phyloP scores from a whole-genome alignment of 2,329 filamentous ascomycete genomes.

The Aspergillus ibericus region DNA sequence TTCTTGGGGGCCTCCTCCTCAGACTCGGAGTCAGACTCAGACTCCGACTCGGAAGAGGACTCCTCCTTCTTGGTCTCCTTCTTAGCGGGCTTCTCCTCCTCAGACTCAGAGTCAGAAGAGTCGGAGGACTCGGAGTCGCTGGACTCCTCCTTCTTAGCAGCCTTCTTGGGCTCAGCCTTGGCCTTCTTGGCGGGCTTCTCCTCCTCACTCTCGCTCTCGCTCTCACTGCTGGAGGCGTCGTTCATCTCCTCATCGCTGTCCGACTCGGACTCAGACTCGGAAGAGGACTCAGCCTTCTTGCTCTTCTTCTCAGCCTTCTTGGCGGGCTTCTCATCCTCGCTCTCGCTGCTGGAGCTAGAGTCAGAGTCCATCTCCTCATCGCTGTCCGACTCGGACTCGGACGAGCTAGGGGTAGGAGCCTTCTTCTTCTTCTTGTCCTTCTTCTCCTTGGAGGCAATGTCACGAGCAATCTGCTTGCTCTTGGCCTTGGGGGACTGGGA shows the following conservation, averaged over 20 bases:
- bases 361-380: slow-evolving; percentile 32
- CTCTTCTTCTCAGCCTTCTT: slow-evolving; percentile 29
- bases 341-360: slow-evolving; percentile 34
- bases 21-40: slow-evolving; percentile 19
- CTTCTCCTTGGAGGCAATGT: slow-evolving; percentile 41
- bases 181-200: slow-evolving; percentile 37
- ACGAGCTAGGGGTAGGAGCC: slow-evolving; percentile 38
- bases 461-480: slow-evolving; percentile 47
- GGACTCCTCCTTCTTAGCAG: slow-evolving; percentile 28
- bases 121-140: slow-evolving; percentile 32
- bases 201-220: slow-evolving; percentile 36
- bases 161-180: slow-evolving; percentile 28
- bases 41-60: slow-evolving; percentile 33
- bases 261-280: slow-evolving; percentile 32
- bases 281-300: slow-evolving; percentile 33
- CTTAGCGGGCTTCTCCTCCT: slow-evolving; percentile 40
- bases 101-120: slow-evolving; percentile 28
- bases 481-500: slow-evolving; percentile 46
- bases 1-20: slow-evolving; percentile 27
- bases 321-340: slow-evolving; percentile 40
- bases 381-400: slow-evolving; percentile 35
- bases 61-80: slow-evolving; percentile 36
- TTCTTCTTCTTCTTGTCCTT: slow-evolving; percentile 49
- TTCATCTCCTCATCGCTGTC: slow-evolving; percentile 35
- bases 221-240: slow-evolving; percentile 26